Evolutionary conservation across 164 flowering plant species (phyloP), one percentile per base, ranked within the genome.

Genomic region (Tetracentron sinense): DNA sequence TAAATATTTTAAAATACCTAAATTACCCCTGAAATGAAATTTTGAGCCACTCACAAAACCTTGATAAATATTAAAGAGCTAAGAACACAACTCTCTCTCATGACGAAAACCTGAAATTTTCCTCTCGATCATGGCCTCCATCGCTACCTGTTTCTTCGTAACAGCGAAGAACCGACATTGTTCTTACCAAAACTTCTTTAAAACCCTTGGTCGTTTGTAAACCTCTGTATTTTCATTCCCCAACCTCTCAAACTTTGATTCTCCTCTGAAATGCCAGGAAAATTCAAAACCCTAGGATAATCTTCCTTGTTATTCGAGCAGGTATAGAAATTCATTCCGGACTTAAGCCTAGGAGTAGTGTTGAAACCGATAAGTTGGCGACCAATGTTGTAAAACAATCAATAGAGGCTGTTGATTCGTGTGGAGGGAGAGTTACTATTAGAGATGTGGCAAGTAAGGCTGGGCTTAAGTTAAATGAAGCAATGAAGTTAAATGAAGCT

Each of bases 371-470:
- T 72, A 83, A 78, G 44, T 30, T 91, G 68, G 83, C 92, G n/a
- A 44, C 86, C 1, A 88, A 80, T 55, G 89, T 90, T 23, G 70
- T 97, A 57, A 83, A 86, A 49, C 79, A 94, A 44, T 73, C 97
- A 0, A 87, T 93, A 89, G 87, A 83, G 12, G 97, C 98, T 19
- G 83, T 90, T 28, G 98, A 93, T 72, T 75, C 84, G 1, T 81
- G 58, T 50, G 94, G 94, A 15, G 77, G 97, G 31, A 87, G 97
- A 62, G 98, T 90, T 12, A 93, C 97, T 2, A 74, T 89, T 47
- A 96, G 97, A 11, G 98, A 90, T 66, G 97, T 93, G 6, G 82
- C 97, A 0, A 79, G 92, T 65, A 80, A 69, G 51, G 90, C 89
- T 26, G 97, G 98, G 8, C 72, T 93, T 38, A 87, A 88, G 73